Evolutionary conservation across 805 yeast species (phyloP), one percentile per base, ranked within the genome.

Genomic region (Yarrowia keelungensis): DNA sequence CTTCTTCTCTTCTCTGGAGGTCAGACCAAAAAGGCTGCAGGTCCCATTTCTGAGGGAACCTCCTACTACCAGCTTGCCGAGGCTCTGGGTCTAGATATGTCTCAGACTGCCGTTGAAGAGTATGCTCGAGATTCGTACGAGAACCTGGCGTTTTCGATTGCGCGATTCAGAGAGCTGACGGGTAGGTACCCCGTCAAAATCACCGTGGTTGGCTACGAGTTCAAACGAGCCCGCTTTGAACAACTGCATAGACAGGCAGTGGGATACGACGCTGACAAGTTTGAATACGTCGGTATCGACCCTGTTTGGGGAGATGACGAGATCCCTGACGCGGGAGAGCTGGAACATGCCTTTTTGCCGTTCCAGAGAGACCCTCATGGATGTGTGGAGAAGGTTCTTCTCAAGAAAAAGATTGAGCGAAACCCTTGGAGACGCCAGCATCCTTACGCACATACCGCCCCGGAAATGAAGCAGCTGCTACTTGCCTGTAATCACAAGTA

Each of bases 141-240:
- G 43, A 65, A 65, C 54, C 61, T 65, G 43, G 19, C 16, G 19
- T 65, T 65, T 16, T 65, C 68, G 1, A 42, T 65, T n/a, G 68
- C 59, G 26, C 56, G 77, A 14, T 75, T 82, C 74, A 75, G 82
- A 39, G 86, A 87, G 71, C 70, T 82, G 1, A 75, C 78, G 3
- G 79, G 81, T 0, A 26, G 9, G 0, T 88, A 83, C 70, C 96
- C 97, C 0, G 53, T 72, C 0, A 71, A 71, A 1, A 79, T 90
- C 3, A 84, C 86, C 0, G 81, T 91, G 3, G 84, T 87, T 3
- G 95, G 97, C 1, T 90, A 90, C 75, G 92, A 87, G 54, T 91
- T 91, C 77, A 91, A 91, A 74, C 78, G 85, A 67, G 74, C 75
- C 19, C 79, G 97, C 66, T 91, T 90, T 73, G 54, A 43, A 10